These are phyloP conservation scores for Xylariaceae sp. DNA, from an alignment of 2,329 filamentous ascomycete genomes.

Conservation along the genomic window DNA sequence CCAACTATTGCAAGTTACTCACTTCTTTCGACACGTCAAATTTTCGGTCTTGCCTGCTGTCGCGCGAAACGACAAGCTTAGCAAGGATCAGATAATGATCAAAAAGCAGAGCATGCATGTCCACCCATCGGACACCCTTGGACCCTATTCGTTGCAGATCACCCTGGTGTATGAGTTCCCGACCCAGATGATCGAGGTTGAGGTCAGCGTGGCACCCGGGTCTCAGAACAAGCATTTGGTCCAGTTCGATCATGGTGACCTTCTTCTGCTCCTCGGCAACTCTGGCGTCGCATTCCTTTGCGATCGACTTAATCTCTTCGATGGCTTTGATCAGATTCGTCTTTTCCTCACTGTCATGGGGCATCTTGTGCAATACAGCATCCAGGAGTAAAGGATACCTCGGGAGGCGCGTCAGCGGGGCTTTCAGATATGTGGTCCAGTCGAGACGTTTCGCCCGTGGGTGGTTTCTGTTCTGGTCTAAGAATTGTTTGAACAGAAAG, in stretches of 20 bases:
- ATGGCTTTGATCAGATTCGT: conserved; percentile 75
- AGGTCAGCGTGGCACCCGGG: conserved; percentile 84
- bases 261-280: conserved; percentile 90
- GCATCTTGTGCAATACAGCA: conserved; percentile 78
- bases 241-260: conserved; percentile 78
- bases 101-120: conserved; percentile 88
- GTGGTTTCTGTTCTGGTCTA: conserved; percentile 72
- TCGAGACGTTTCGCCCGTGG: conserved; percentile 74
- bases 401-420: conserved; percentile 86
- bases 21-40: conserved; percentile 92
- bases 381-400: conserved; percentile 77
- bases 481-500: conserved; percentile 75
- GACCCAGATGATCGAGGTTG: conserved; percentile 88
- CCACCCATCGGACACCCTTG: conserved; percentile 86
- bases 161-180: conserved; percentile 81
- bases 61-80: conserved; percentile 66
- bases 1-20: too few species aligned
- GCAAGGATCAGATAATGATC: conserved; percentile 94
- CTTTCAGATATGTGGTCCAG: conserved; percentile 92
- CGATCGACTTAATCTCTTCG: conserved; percentile 84
- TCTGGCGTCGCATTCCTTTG: conserved; percentile 82
- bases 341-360: conserved; percentile 82
- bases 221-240: conserved; percentile 73
- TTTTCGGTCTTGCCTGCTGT: conserved; percentile 65
- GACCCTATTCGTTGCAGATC: conserved; percentile 84